These are phyloP conservation scores for Mortierella sp. DNA, from an alignment of 371 early-diverging fungal genomes.

Conservation along the genomic window DNA sequence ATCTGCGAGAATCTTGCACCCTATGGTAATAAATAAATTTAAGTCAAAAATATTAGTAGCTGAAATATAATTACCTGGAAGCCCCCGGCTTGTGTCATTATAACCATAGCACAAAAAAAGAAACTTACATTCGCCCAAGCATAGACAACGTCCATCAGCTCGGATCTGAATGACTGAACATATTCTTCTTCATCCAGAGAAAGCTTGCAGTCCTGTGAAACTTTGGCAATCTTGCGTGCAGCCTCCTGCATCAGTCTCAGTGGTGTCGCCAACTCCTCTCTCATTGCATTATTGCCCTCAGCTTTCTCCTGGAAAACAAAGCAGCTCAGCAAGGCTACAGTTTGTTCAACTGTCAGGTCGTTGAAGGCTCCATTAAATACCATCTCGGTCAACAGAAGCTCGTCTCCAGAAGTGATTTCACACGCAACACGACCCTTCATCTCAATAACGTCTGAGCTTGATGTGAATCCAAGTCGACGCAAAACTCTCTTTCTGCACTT, in stretches of 20 bases:
- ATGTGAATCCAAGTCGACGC: slow-evolving; percentile 90
- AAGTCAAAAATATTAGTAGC: neutral
- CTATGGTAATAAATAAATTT: slow-evolving; percentile 31
- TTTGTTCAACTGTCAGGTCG: slow-evolving; percentile 91
- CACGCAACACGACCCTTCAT: slow-evolving; percentile 99
- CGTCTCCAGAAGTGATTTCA: slow-evolving; percentile 98
- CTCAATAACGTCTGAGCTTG: slow-evolving; percentile 88
- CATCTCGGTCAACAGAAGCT: slow-evolving; percentile 98
- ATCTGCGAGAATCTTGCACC: slow-evolving; percentile 97
- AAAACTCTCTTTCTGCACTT: slow-evolving; percentile 92
- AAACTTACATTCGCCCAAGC: slow-evolving; percentile 85
- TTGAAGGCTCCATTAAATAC: slow-evolving; percentile 99
- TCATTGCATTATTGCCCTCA: slow-evolving; percentile 57
- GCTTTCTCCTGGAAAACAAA: slow-evolving; percentile 95
- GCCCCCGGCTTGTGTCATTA: neutral
- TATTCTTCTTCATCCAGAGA: slow-evolving; percentile 82
- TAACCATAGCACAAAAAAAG: neutral
- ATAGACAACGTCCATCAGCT: slow-evolving; percentile 98
- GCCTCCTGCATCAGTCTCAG: slow-evolving; percentile 89
- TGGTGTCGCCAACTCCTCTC: slow-evolving; percentile 86
- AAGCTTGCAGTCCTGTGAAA: slow-evolving; percentile 92
- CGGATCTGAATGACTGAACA: slow-evolving; percentile 85
- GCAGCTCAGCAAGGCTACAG: slow-evolving; percentile 94
- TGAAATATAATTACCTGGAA: neutral
- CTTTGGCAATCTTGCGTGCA: slow-evolving; percentile 88